Conservation (phyloP, 2,329 filamentous ascomycete species). For the Colletotrichum chlorophyti region DNA sequence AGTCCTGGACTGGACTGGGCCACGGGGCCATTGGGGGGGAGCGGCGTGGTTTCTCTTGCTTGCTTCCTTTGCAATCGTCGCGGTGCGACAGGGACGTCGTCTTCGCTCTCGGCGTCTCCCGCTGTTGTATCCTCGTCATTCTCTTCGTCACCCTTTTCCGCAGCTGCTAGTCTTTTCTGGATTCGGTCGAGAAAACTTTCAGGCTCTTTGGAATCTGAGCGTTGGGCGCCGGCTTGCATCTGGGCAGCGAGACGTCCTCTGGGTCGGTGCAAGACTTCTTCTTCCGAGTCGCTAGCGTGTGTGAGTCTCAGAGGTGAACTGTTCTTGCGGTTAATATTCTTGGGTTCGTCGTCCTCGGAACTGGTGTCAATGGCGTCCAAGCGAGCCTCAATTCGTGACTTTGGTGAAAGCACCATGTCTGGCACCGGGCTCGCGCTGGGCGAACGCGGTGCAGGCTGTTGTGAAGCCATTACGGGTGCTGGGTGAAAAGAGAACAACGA, state of each 20-base stretch:
- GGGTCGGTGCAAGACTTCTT: slow-evolving; percentile 51
- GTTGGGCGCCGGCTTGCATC: slow-evolving; percentile 54
- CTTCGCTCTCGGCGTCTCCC: slow-evolving; percentile 44
- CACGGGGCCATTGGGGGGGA: slow-evolving; percentile 35
- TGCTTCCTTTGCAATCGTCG: slow-evolving; percentile 47
- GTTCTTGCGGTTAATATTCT: slow-evolving; percentile 7
- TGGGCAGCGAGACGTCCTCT: slow-evolving; percentile 70
- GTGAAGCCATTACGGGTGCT: slow-evolving; percentile 54
- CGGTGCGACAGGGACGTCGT: slow-evolving; percentile 47
- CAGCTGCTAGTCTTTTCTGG: slow-evolving; percentile 48
- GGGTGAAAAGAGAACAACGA: neutral
- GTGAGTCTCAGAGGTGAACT: slow-evolving; percentile 2
- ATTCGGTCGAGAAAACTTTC: slow-evolving; percentile 49
- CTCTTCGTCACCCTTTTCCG: slow-evolving; percentile 32
- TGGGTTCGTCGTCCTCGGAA: slow-evolving; percentile 44
- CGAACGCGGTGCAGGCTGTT: slow-evolving; percentile 52
- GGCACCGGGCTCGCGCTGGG: slow-evolving; percentile 47
- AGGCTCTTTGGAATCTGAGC: slow-evolving; percentile 32
- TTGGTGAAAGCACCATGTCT: slow-evolving; percentile 56
- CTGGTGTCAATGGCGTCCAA: slow-evolving; percentile 57
- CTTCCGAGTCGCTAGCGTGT: slow-evolving; percentile 31
- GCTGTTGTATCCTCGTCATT: slow-evolving; percentile 39
- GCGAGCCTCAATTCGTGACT: slow-evolving; percentile 61
- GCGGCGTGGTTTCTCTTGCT: slow-evolving; percentile 42
- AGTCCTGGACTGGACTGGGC: slow-evolving; percentile 50